Evolutionary conservation across 805 yeast genomes (phyloP), one percentile per base, ranked within the genome.

Genomic region (Candida montana): DNA sequence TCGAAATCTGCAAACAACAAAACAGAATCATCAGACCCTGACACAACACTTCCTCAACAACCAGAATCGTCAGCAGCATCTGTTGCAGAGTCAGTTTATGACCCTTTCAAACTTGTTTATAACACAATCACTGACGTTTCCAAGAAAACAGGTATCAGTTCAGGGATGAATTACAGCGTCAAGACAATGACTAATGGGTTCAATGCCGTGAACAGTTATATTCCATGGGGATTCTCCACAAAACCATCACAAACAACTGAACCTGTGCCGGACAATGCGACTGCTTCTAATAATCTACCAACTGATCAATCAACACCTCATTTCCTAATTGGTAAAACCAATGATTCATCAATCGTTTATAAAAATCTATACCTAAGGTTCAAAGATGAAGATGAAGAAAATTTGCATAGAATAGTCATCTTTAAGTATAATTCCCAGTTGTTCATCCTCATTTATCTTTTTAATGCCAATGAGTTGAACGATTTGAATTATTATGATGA

Each of bases 31-130:
- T 18, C 7, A 15, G 62, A 31, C 50, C 18, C 8, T 31, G 24
- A 18, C 7, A 9, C 15, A 21, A 28, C 9, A 1, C 23, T 17
- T 7, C 19, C 12, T 8, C 17, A 19, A 13, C 7, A 8, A 26
- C 9, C 12, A 8, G 11, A 26, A 8, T 5, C 29, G 11, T 13
- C 40, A 37, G 19, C 24, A 23, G 19, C 18, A 26, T 5, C n/a
- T n/a, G n/a, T 16, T 11, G 12, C 40, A 55, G 23, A 58, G 43
- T 31, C 47, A 55, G 20, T 52, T 47, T 39, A 57, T 52, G 59
- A 57, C 33, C 61, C 61, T 7, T 55, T 57, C 43, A 51, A 49
- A 35, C n/a, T 54, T 12, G 49, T 51, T 7, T 46, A 45, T 39
- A 39, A 47, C 4, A 52, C 60, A 0, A 26, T 55, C 5, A 46